Conservation (phyloP, 805 yeast genomes). For the Vanderwaltozyma verrucispora region DNA sequence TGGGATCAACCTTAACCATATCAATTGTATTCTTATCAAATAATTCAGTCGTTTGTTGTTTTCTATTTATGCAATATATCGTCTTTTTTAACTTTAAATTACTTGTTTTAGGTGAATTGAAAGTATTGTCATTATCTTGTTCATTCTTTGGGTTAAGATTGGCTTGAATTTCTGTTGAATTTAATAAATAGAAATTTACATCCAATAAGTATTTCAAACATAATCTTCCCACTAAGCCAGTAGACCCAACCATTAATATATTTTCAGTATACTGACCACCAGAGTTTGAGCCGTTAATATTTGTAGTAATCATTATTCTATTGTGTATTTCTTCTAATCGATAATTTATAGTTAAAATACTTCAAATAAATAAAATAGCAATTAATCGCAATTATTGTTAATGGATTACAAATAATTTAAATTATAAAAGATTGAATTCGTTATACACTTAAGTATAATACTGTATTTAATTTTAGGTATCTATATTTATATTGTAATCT, state of each 20-base stretch:
- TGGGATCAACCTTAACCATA: neutral
- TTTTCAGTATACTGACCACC: constrained; percentile 4
- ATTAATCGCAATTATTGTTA: no score
- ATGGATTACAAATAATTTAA: no score
- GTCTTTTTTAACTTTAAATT: constrained; percentile 3
- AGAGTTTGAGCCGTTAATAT: neutral
- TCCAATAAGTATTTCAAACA: constrained; percentile 9
- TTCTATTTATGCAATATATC: constrained; percentile 7
- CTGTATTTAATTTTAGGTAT: no score
- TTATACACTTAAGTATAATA: no score
- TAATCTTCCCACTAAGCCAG: constrained; percentile 15
- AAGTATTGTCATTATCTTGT: neutral
- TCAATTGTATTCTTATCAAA: constrained; percentile 1
- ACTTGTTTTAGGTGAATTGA: constrained; percentile 1
- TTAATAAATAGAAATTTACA: constrained; percentile 6
- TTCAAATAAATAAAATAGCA: no score
- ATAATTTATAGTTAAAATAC: no score
- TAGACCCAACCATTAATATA: constrained; percentile 14
- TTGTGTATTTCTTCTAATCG: no score
- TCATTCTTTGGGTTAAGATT: neutral
- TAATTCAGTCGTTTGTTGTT: constrained; percentile 1
- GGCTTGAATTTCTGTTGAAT: neutral
- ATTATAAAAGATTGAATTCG: no score
- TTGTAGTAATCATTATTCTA: neutral
- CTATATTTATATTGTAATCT: no score